Base-by-base conservation (phyloP, 1,284 basidiomycete genomes). In the Kwoniella shivajii region DNA sequence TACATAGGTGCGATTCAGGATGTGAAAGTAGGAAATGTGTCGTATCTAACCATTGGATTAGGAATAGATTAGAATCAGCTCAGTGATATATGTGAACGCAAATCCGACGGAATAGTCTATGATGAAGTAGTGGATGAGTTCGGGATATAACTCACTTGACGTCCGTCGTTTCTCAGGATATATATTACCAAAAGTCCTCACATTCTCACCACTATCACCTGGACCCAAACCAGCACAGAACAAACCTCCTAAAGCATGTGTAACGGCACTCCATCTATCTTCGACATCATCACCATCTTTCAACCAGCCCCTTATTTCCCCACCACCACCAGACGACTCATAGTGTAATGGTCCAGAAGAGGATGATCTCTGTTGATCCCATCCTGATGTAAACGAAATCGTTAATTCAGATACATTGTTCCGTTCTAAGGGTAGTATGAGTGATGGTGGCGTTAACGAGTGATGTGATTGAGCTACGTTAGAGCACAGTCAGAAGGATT, bases 201-300 rank as follows among this genome's bases (percentile, higher is more conserved):
- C 64, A 11, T 56, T 68, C 31, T 73, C 88, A 82, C 62, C 86
- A 79, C 53, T 83, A 64, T 91, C 86, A 31, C 88, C 79, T 11
- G 86, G 85, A 18, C 89, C 90, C 0, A 98, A 82, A 4, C 91
- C 93, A 2, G 94, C 89, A 69, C 96, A 98, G 79, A 99, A 98
- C 10, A 97, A 80, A 9, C 95, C 94, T 0, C 92, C 89, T 0
- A 98, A 82, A 1, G 90, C 87, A 66, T 95, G 93, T 11, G 92
- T 87, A 3, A 96, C 82, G 4, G 86, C 87, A 60, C 84, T 83
- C 92, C 94, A 98, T 29, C 88, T 84, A 47, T 84, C 80, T 61
- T 91, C 86, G 37, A 88, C 78, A 22, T 77, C 65, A 0, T 79
- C 80, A 30, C 82, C 83, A 39, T 86, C 85, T 30, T 82, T 85